Percentiles rank a stretch among this genome's conserved stretches.
These are phyloP conservation scores for Fistulina hepatica DNA, from an alignment of 1,284 basidiomycete species.

Conservation along the genomic window DNA sequence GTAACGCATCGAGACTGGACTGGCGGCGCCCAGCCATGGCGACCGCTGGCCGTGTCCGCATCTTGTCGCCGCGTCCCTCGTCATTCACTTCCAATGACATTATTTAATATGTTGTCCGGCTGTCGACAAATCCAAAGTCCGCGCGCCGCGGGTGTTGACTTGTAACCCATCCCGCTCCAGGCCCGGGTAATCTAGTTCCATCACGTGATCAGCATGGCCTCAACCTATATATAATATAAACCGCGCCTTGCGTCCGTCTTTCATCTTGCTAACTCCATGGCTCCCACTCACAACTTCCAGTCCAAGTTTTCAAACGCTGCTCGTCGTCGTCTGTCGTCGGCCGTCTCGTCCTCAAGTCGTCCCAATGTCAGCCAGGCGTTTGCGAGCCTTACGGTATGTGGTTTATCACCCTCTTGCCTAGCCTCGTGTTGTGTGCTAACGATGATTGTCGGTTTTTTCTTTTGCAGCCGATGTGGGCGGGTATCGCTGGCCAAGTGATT, in stretches of 20 bases:
- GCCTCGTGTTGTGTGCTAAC: conserved; percentile 14
- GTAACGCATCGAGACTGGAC: no score
- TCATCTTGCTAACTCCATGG: conserved; percentile 27
- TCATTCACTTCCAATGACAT: no score
- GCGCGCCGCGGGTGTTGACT: no score
- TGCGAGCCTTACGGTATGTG: conserved; percentile 54
- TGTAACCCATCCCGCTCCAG: no score
- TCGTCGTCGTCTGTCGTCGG: conserved; percentile 59
- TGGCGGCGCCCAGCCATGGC: no score
- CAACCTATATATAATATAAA: no score
- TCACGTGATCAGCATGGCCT: no score
- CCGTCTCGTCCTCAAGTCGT: conserved; percentile 32
- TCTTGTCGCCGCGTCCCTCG: no score
- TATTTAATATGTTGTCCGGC: no score
- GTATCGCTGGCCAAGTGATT: conserved; percentile 50
- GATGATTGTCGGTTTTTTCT: conserved; percentile 14
- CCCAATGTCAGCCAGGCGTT: conserved; percentile 39
- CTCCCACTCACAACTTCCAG: conserved; percentile 37
- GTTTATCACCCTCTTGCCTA: conserved; percentile 3
- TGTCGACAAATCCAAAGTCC: no score
- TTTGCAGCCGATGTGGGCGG: conserved; percentile 83
- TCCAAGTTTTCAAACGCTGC: conserved; percentile 51
- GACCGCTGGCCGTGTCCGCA: no score
- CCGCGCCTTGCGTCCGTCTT: conserved; percentile 12
- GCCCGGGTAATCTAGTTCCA: no score